These are phyloP conservation scores for Aciculoconidium aculeatum DNA, from an alignment of 805 yeast species.

Conservation along the genomic window DNA sequence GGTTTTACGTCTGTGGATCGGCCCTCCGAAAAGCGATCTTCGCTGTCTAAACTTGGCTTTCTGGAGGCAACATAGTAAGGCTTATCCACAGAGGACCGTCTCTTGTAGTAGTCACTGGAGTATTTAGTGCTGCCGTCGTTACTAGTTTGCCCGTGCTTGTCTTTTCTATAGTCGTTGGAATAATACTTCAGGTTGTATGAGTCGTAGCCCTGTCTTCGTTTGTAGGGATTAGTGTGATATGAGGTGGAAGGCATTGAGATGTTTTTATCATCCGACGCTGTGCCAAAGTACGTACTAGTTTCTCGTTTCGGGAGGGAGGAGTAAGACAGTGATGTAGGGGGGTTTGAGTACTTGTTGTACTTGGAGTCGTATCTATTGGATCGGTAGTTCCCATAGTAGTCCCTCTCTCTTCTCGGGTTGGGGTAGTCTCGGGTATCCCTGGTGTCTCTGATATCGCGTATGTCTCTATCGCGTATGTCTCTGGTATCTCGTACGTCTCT, in stretches of 20 bases:
- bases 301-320: background rate
- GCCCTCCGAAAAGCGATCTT: background rate
- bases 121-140: too few species aligned
- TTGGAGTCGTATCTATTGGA: conserved; percentile 9
- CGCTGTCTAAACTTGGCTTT: background rate
- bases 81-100: conserved; percentile 2
- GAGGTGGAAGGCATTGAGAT: too few species aligned
- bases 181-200: conserved; percentile 13
- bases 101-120: conserved; percentile 1
- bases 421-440: too few species aligned
- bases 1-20: background rate
- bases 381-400: conserved; percentile 12
- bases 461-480: too few species aligned
- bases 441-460: too few species aligned
- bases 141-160: too few species aligned
- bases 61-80: background rate
- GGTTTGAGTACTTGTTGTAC: conserved; percentile 10
- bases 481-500: too few species aligned
- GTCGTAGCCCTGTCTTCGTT: conserved; percentile 16
- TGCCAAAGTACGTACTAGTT: conserved; percentile 6
- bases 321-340: conserved; percentile 1
- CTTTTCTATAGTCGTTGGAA: background rate
- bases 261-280: conserved; percentile 1
- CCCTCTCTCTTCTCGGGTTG: conserved; percentile 10
- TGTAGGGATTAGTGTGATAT: too few species aligned